Evolutionary conservation across 768 basidiomycete species (phyloP).

Genomic region (Termitomyces sp.): DNA sequence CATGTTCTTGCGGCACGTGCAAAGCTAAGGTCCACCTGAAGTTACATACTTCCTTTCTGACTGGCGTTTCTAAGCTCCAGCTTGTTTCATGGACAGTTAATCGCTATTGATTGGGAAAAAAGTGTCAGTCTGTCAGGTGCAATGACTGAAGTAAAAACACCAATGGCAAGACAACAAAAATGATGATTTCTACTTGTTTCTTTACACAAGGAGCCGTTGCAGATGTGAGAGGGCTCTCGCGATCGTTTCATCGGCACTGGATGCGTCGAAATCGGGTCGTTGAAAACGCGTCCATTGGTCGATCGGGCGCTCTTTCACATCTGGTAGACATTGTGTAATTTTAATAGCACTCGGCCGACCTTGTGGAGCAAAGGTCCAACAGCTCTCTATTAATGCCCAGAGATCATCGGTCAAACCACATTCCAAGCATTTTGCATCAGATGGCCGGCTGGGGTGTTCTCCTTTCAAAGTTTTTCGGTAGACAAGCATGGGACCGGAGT

Average conservation of each 20-base stretch:
- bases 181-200: neutral
- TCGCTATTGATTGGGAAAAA: no score
- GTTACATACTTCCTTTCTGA: neutral
- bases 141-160: neutral
- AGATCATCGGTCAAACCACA: constrained; percentile 1
- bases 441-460: neutral
- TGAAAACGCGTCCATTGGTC: neutral
- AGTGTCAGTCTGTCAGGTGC: neutral
- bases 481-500: neutral
- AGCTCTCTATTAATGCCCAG: neutral
- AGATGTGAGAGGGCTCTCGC: neutral
- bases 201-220: neutral
- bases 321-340: neutral
- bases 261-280: constrained; percentile 3
- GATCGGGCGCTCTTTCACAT: neutral
- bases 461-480: neutral
- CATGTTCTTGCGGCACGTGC: neutral
- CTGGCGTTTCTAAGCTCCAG: neutral
- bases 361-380: neutral
- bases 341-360: constrained; percentile 1
- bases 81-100: neutral
- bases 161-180: neutral
- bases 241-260: neutral
- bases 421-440: neutral
- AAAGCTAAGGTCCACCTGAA: neutral